Evolutionary conservation across 2,329 filamentous ascomycete species (phyloP).

Genomic region (Westerdykella aurantiaca): DNA sequence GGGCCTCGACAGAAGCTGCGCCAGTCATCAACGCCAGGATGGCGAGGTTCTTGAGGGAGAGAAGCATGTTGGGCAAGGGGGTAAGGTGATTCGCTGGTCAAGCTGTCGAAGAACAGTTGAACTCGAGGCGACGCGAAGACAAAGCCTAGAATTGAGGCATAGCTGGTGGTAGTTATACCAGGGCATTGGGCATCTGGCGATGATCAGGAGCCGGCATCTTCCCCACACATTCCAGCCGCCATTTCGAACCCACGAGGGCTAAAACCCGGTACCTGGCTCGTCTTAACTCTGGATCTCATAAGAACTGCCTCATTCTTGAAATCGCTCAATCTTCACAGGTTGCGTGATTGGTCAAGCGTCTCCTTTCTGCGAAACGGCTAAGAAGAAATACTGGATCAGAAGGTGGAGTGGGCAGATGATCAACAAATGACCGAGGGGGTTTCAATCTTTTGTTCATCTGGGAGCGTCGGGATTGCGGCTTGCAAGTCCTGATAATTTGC

Average conservation of each 20-base stretch:
- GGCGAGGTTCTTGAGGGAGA: slow-evolving; percentile 25
- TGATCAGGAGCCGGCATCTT: slow-evolving; percentile 1
- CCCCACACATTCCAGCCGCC: slow-evolving; percentile 39
- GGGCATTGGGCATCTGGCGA: neutral
- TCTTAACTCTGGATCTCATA: slow-evolving; percentile 3
- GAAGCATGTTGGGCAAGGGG: slow-evolving; percentile 11
- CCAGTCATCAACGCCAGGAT: slow-evolving; percentile 23
- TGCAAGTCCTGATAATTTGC: slow-evolving; percentile 10
- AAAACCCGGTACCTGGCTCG: slow-evolving; percentile 13
- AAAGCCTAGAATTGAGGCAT: neutral
- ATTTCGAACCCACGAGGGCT: slow-evolving; percentile 48
- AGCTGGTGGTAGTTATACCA: slow-evolving; percentile 3
- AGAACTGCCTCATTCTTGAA: slow-evolving; percentile 2
- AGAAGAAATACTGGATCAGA: slow-evolving; percentile 3
- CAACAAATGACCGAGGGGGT: slow-evolving; percentile 1
- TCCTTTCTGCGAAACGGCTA: slow-evolving; percentile 6
- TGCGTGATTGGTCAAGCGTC: slow-evolving; percentile 2
- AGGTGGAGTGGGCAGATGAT: slow-evolving; percentile 7
- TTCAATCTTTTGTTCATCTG: slow-evolving; percentile 11
- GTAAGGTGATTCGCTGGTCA: no score
- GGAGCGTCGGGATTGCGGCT: slow-evolving; percentile 11
- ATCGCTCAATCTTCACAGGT: no score
- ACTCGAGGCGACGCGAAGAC: no score
- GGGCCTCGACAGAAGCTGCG: slow-evolving; percentile 22
- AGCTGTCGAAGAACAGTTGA: no score